phyloP scores from a whole-genome alignment of 2,329 filamentous ascomycete species.

The Monilinia aucupariae region DNA sequence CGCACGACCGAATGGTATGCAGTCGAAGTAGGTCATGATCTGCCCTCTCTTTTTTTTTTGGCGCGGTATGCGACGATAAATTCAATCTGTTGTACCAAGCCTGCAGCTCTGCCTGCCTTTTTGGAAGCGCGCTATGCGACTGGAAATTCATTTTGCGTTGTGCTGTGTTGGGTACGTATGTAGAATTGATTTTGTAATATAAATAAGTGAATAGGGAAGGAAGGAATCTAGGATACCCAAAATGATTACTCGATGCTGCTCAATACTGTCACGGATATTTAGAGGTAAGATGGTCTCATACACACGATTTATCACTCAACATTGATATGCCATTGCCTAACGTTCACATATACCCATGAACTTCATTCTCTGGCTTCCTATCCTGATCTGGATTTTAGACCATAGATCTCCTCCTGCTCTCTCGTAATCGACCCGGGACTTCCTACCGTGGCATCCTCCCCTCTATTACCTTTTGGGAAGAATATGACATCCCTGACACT shows the following conservation, averaged over 20 bases:
- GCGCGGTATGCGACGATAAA: no score
- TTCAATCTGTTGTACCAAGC: no score
- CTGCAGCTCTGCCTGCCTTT: neutral
- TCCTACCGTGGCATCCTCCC: conserved; percentile 77
- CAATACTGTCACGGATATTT: neutral
- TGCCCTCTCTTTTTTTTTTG: no score
- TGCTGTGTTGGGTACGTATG: neutral
- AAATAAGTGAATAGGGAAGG: neutral
- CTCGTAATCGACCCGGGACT: conserved; percentile 66
- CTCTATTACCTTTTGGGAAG: conserved; percentile 89
- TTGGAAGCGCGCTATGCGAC: neutral
- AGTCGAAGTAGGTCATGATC: neutral
- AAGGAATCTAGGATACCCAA: neutral
- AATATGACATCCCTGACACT: conserved; percentile 91
- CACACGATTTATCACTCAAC: neutral
- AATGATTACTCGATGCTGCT: neutral
- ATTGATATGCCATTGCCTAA: neutral
- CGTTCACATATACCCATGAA: neutral
- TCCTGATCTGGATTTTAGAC: neutral
- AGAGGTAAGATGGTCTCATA: neutral
- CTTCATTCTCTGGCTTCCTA: neutral
- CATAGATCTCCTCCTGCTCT: conserved; percentile 33
- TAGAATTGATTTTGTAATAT: neutral
- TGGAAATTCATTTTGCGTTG: neutral
- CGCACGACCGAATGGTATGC: neutral